Evolutionary conservation across 1,284 basidiomycete species (phyloP).

Genomic region (Neolentinus lepideus): DNA sequence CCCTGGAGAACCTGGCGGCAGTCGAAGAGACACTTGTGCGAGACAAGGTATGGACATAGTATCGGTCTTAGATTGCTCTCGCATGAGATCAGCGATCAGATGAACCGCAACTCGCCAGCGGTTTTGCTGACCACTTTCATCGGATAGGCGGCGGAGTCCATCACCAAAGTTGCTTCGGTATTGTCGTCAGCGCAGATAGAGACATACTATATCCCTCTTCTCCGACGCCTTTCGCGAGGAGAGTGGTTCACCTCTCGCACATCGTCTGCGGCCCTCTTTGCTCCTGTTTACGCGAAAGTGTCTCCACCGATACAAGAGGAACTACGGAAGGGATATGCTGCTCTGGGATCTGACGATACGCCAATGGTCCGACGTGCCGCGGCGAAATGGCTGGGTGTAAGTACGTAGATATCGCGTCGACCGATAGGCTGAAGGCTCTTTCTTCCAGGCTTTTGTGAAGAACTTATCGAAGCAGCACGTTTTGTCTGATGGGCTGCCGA

Average conservation of each 20-base stretch:
- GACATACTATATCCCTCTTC: slow-evolving; percentile 86
- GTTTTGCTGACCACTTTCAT: slow-evolving; percentile 2
- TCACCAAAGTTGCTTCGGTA: slow-evolving; percentile 83
- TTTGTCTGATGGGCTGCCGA: slow-evolving; percentile 82
- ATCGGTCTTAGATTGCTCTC: background rate
- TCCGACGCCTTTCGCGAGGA: slow-evolving; percentile 85
- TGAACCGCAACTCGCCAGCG: background rate
- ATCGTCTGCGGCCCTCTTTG: slow-evolving; percentile 91
- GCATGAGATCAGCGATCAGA: background rate
- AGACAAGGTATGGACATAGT: slow-evolving; percentile 72
- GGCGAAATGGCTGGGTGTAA: slow-evolving; percentile 91
- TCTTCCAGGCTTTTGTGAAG: slow-evolving; percentile 64
- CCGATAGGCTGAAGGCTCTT: background rate
- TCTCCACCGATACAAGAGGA: slow-evolving; percentile 79
- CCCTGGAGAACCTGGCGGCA: slow-evolving; percentile 92
- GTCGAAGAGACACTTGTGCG: slow-evolving; percentile 98
- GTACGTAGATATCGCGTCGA: slow-evolving; percentile 24
- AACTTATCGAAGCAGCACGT: slow-evolving; percentile 76
- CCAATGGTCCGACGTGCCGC: slow-evolving; percentile 98
- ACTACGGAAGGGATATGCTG: slow-evolving; percentile 80
- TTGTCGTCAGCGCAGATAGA: slow-evolving; percentile 83
- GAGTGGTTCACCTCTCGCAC: slow-evolving; percentile 99
- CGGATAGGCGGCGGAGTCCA: slow-evolving; percentile 87
- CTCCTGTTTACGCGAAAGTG: slow-evolving; percentile 86
- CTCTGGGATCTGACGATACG: slow-evolving; percentile 90